Evolutionary conservation across 176 grass and related monocot genomes (phyloP).

Genomic region (Thinopyrum elongatum): DNA sequence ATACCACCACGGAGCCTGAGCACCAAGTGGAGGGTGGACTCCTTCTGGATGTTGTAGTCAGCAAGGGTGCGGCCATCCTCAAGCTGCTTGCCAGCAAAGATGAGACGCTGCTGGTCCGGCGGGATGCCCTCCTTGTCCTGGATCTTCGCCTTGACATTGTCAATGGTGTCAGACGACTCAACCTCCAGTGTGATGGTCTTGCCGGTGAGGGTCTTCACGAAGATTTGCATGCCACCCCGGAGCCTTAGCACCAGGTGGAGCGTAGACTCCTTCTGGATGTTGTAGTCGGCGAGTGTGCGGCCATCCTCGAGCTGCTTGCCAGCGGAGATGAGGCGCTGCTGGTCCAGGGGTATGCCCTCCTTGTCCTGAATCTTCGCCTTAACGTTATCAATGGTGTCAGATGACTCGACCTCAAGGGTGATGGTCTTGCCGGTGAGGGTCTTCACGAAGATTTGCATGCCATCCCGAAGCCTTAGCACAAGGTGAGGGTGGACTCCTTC

Average conservation of each 20-base stretch:
- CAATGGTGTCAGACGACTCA: constrained; percentile 76
- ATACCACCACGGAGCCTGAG: too few species aligned
- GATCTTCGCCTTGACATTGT: constrained; percentile 76
- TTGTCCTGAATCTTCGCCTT: constrained; percentile 83
- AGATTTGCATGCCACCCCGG: constrained; percentile 48
- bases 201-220: constrained; percentile 84
- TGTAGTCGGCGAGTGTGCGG: constrained; percentile 52
- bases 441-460: constrained; percentile 71
- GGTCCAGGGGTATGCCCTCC: constrained; percentile 62
- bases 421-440: constrained; percentile 79
- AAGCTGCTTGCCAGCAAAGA: constrained; percentile 59
- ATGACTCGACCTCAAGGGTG: constrained; percentile 49
- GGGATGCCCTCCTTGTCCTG: constrained; percentile 80
- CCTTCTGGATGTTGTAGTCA: constrained; percentile 81
- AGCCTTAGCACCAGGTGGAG: constrained; percentile 54
- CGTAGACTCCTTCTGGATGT: constrained; percentile 75
- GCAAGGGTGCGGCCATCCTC: constrained; percentile 68
- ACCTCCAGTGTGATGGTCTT: constrained; percentile 93
- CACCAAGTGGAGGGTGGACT: constrained; percentile 69
- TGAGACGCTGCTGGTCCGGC: constrained; percentile 61
- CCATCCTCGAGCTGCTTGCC: constrained; percentile 69
- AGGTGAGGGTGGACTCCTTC: constrained; percentile 76
- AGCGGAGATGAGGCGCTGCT: constrained; percentile 48
- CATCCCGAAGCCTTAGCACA: constrained; percentile 31
- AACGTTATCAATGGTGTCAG: constrained; percentile 62